These are phyloP conservation scores for Mediolabrus comicus DNA, from an alignment of 108 stramenopile species.

Conservation along the genomic window DNA sequence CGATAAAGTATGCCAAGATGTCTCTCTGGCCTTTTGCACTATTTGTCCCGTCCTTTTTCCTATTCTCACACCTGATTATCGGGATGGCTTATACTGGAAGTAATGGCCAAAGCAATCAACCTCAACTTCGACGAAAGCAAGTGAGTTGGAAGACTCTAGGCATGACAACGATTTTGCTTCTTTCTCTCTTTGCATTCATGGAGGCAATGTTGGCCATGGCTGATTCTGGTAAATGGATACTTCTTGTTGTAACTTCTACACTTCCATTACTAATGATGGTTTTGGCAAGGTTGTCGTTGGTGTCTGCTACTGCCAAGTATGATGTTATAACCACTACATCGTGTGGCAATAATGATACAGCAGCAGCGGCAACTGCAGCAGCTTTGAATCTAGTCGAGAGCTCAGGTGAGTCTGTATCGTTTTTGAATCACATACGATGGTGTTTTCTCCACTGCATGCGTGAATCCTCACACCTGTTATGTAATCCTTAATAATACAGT, in stretches of 20 bases:
- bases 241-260: background rate
- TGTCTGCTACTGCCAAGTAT: background rate
- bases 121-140: no score
- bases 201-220: background rate
- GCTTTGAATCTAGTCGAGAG: background rate
- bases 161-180: background rate
- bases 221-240: background rate
- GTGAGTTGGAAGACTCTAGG: background rate
- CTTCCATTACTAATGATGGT: background rate
- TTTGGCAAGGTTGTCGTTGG: background rate
- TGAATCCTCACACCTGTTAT: background rate
- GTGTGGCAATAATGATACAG: background rate
- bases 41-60: background rate
- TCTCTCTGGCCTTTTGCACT: background rate
- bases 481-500: background rate
- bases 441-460: background rate
- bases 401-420: background rate
- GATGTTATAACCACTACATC: background rate
- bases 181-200: slow-evolving; percentile 5
- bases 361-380: background rate
- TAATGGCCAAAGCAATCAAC: background rate
- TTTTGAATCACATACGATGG: background rate
- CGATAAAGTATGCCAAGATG: slow-evolving; percentile 3
- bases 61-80: background rate
- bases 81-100: background rate